Base-by-base conservation (phyloP, 2,329 filamentous ascomycete genomes). In the Scytalidium lignicola region DNA sequence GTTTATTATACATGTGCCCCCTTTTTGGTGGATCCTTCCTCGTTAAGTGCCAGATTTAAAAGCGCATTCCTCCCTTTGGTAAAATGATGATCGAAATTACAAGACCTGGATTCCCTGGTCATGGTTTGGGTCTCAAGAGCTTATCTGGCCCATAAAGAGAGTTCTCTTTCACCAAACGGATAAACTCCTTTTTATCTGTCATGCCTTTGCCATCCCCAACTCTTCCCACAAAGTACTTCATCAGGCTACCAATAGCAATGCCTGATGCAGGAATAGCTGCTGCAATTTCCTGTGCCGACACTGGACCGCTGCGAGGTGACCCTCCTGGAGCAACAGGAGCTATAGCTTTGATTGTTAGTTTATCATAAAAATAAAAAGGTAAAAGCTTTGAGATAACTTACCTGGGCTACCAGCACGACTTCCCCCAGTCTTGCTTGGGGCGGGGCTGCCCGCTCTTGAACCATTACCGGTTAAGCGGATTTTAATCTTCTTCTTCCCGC, bases 401-500 rank as follows among this genome's bases (percentile, higher is more conserved):
- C 57, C 42, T 51, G 63, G 63, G 45, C 62, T 66, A 2, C 61
- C 61, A 46, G 61, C 58, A 54, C 62, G 62, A 45, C 62, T 65
- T 50, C 53, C 59, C 46, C 49, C 54, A 51, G 47, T 43, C 47
- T 51, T 56, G 32, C 54, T 50, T 37, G 54, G 51, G 50, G 66
- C 72, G 59, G 81, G 85, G 60, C 83, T 88, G 23, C 76, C 76
- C 46, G 80, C 77, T 52, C 84, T 74, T 8, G 82, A 87, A 15
- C 73, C n/a, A n/a, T n/a, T n/a, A n/a, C n/a, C 80, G 7, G 70
- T 70, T 46, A 72, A 67, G 50, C 68, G 67, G 46, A 82, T 66
- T 64, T 78, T 81, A 57, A 81, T 64, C 66, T 75, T 78, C 65
- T 78, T 79, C 65, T 76, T 81, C 64, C 74, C 77, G 46, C 72